Evolutionary conservation across 768 basidiomycete genomes (phyloP).

Genomic region (Sutorius australiensis): DNA sequence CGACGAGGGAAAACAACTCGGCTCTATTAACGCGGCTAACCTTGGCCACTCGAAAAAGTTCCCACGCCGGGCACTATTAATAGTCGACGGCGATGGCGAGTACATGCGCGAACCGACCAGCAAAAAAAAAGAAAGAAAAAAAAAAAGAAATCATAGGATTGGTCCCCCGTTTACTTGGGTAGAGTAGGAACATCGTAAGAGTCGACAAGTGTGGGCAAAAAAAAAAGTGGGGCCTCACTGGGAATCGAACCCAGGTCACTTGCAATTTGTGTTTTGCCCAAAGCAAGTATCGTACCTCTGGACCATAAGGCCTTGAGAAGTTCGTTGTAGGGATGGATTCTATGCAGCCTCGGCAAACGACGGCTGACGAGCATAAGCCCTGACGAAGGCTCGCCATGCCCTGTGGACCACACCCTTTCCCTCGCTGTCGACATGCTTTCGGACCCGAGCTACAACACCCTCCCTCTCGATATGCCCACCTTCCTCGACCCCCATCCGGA

Average conservation of each 20-base stretch:
- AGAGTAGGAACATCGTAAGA: not conserved
- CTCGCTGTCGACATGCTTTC: constrained; percentile 25
- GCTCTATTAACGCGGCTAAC: constrained; percentile 27
- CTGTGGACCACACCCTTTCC: not conserved
- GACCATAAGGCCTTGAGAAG: constrained; percentile 28
- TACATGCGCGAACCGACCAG: not conserved
- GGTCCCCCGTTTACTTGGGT: not conserved
- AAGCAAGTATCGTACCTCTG: constrained; percentile 40
- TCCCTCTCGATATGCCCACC: constrained; percentile 5
- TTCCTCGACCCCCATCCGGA: not conserved
- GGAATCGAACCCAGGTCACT: constrained; percentile 40
- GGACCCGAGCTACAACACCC: constrained; percentile 2
- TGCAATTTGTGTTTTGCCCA: constrained; percentile 29
- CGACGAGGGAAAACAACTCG: constrained; percentile 22
- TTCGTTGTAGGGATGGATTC: accelerated
- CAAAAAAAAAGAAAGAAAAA: not conserved
- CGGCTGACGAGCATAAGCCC: constrained; percentile 16
- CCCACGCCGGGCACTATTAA: constrained; percentile 19
- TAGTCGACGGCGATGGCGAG: not conserved
- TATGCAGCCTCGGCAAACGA: not conserved
- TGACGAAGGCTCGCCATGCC: not conserved
- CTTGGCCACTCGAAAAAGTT: constrained; percentile 2
- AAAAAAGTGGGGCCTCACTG: constrained; percentile 31
- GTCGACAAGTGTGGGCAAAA: not conserved
- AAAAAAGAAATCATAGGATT: no score